Conservation (phyloP, 345 rosid species). For the Trapa bicornis region DNA sequence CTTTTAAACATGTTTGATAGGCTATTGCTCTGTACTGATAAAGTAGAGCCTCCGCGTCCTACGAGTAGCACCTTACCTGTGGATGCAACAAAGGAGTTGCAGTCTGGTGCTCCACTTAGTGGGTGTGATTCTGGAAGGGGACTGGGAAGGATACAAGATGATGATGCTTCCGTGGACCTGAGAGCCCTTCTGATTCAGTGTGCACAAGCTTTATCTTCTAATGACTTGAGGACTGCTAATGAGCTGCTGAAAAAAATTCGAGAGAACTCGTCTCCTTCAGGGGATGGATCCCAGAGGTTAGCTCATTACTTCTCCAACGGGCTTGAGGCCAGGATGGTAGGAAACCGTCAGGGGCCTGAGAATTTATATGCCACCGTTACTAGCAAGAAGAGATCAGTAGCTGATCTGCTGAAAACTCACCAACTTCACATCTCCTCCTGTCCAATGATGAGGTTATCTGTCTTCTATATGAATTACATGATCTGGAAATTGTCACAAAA, state of each 20-base stretch:
- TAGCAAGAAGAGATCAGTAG: conserved; percentile 13
- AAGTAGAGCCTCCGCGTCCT: conserved; percentile 7
- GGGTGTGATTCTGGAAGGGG: conserved; percentile 25
- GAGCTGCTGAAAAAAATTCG: conserved; percentile 67
- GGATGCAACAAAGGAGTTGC: conserved; percentile 9
- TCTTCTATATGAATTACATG: conserved; percentile 14
- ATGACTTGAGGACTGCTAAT: conserved; percentile 56
- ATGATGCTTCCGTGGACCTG: conserved; percentile 44
- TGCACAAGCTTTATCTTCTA: conserved; percentile 57
- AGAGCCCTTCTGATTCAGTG: conserved; percentile 52
- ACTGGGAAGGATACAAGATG: conserved; percentile 34
- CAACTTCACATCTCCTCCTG: conserved; percentile 16
- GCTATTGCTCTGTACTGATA: conserved; percentile 25
- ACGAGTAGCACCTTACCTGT: background rate
- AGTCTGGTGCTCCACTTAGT: background rate
- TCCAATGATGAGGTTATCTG: conserved; percentile 18
- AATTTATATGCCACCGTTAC: conserved; percentile 13
- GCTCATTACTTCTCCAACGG: conserved; percentile 78
- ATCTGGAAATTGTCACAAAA: conserved; percentile 11
- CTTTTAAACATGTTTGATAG: conserved; percentile 64
- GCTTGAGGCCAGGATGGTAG: conserved; percentile 61
- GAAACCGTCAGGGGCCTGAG: conserved; percentile 26
- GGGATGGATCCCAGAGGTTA: conserved; percentile 72
- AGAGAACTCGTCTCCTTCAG: conserved; percentile 48
- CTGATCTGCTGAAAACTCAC: conserved; percentile 23